Conservation (phyloP, 2,329 filamentous ascomycete genomes). For the Paraconiothyrium brasiliense region DNA sequence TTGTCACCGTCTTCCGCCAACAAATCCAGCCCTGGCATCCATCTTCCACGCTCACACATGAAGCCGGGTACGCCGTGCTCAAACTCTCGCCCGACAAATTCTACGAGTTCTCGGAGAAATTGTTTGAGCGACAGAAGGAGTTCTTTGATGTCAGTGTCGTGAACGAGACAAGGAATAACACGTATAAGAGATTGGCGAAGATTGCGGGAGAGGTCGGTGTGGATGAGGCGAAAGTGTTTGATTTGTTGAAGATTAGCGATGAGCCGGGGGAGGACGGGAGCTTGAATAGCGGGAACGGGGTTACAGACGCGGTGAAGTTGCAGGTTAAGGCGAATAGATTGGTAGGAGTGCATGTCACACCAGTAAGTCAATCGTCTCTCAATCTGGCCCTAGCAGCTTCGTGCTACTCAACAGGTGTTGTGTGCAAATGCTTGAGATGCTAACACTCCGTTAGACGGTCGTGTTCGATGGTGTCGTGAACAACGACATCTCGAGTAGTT, state of each 20-base stretch:
- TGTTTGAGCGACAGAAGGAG: constrained; percentile 74
- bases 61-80: constrained; percentile 84
- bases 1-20: constrained; percentile 86
- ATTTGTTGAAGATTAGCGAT: constrained; percentile 73
- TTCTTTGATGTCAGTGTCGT: constrained; percentile 90
- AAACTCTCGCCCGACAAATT: constrained; percentile 75
- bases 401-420: neutral
- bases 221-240: constrained; percentile 74
- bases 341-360: constrained; percentile 87
- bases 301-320: constrained; percentile 86
- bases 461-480: constrained; percentile 87
- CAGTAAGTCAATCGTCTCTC: constrained; percentile 44
- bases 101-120: constrained; percentile 77
- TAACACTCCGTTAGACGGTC: constrained; percentile 65
- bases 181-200: constrained; percentile 80
- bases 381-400: neutral
- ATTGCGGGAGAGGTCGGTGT: constrained; percentile 76
- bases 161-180: constrained; percentile 83
- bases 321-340: constrained; percentile 82
- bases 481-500: constrained; percentile 79
- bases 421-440: neutral
- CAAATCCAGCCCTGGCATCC: constrained; percentile 97
- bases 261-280: constrained; percentile 72
- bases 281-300: constrained; percentile 80
- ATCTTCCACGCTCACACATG: constrained; percentile 73